Conservation (phyloP, 2,329 filamentous ascomycete genomes). For the Fusarium scirpi region DNA sequence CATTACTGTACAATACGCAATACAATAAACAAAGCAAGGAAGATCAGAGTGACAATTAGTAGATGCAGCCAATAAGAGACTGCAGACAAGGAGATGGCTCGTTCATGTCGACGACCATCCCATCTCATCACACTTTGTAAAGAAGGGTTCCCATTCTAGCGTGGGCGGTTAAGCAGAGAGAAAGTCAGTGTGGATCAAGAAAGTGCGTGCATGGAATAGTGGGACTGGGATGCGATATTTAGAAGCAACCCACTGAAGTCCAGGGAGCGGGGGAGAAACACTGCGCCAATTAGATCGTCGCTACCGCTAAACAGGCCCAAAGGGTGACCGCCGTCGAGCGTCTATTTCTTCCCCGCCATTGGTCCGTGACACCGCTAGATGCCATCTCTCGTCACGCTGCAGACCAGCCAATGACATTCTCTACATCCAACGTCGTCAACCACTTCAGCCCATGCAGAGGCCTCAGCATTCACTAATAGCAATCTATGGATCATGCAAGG, state of each 20-base stretch:
- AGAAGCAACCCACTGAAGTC: slow-evolving; percentile 29
- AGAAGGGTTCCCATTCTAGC: slow-evolving; percentile 29
- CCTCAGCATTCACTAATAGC: slow-evolving; percentile 20
- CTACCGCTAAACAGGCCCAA: slow-evolving; percentile 30
- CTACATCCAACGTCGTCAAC: slow-evolving; percentile 16
- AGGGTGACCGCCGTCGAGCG: slow-evolving; percentile 29
- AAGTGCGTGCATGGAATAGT: slow-evolving; percentile 39
- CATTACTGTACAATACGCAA: background rate
- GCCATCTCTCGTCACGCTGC: slow-evolving; percentile 42
- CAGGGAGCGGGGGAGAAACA: slow-evolving; percentile 28
- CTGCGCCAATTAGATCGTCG: slow-evolving; percentile 21
- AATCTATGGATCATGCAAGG: slow-evolving; percentile 43
- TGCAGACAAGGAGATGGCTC: slow-evolving; percentile 37
- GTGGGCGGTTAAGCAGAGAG: slow-evolving; percentile 44
- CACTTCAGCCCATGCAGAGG: slow-evolving; percentile 38
- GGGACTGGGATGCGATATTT: slow-evolving; percentile 30
- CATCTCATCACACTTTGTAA: slow-evolving; percentile 30
- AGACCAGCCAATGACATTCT: slow-evolving; percentile 38
- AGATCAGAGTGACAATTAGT: background rate
- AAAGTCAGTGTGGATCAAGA: slow-evolving; percentile 24
- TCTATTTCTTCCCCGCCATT: slow-evolving; percentile 44
- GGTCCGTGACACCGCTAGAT: slow-evolving; percentile 41
- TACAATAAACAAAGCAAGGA: slow-evolving; percentile 18
- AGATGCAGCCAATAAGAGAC: slow-evolving; percentile 34
- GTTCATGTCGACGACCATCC: slow-evolving; percentile 35